phyloP scores from a whole-genome alignment of 768 basidiomycete species.

The Xerocomellus chrysenteron region DNA sequence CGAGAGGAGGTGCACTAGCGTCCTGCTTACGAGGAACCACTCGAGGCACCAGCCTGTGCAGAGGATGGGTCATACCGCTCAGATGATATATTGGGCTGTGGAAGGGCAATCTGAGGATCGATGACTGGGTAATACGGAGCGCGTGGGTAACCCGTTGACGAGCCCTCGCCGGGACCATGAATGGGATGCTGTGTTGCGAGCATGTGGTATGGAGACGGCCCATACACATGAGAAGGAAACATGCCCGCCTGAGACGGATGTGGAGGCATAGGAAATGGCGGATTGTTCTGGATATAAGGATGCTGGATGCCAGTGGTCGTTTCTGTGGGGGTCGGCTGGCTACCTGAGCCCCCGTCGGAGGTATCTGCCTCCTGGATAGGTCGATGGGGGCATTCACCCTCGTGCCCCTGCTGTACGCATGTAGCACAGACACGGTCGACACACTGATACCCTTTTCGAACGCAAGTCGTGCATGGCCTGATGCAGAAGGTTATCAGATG shows the following conservation, averaged over 20 bases:
- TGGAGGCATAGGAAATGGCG: conserved; percentile 13
- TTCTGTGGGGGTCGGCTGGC: conserved; percentile 5
- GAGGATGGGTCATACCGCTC: conserved; percentile 33
- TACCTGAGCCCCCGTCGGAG: conserved; percentile 25
- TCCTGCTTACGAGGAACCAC: conserved; percentile 16
- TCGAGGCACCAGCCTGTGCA: conserved; percentile 4
- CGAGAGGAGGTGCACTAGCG: neutral
- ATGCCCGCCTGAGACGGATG: conserved; percentile 18
- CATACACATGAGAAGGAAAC: conserved; percentile 29
- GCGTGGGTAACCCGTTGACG: conserved; percentile 26
- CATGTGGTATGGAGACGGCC: conserved; percentile 29
- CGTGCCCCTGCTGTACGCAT: conserved; percentile 45
- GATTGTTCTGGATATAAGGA: conserved; percentile 11
- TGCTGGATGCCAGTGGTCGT: conserved; percentile 3
- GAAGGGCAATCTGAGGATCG: conserved; percentile 37
- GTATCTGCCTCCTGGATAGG: conserved; percentile 19
- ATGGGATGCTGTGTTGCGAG: conserved; percentile 22
- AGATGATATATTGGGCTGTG: conserved; percentile 34
- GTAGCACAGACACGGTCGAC: conserved; percentile 47
- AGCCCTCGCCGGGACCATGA: conserved; percentile 23
- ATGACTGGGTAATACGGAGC: conserved; percentile 40
- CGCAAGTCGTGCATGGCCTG: conserved; percentile 52
- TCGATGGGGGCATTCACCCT: conserved; percentile 47
- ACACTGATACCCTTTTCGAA: conserved; percentile 52
- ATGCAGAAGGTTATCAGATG: conserved; percentile 7